These are phyloP conservation scores for Pythium volutum DNA, from an alignment of 352 stramenopile species.

Conservation along the genomic window DNA sequence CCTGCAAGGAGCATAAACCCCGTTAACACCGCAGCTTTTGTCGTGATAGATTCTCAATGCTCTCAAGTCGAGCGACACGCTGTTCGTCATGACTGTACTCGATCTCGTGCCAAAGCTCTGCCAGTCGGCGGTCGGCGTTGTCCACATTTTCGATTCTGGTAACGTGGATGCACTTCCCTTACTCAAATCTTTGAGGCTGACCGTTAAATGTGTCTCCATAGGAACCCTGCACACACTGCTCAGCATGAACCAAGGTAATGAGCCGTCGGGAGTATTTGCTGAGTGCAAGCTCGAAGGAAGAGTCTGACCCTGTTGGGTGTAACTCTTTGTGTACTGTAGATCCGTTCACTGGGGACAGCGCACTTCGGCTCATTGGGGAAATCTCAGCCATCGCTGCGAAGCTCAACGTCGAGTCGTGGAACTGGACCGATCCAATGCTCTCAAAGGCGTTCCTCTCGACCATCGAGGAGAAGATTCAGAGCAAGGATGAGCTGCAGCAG, in stretches of 20 bases:
- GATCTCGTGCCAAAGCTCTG: slow-evolving; percentile 75
- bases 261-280: not conserved
- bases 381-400: slow-evolving; percentile 67
- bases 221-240: slow-evolving; percentile 64
- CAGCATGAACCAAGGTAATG: slow-evolving; percentile 58
- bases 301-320: too few relatives aligned
- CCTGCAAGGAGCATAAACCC: not conserved
- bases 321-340: slow-evolving; percentile 33
- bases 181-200: not conserved
- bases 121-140: slow-evolving; percentile 56
- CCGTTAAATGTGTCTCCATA: slow-evolving; percentile 17
- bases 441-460: slow-evolving; percentile 78
- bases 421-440: slow-evolving; percentile 67
- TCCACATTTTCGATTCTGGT: slow-evolving; percentile 83
- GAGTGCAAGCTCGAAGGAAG: not conserved
- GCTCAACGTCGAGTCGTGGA: slow-evolving; percentile 69
- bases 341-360: slow-evolving; percentile 74
- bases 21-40: not conserved
- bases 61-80: slow-evolving; percentile 67
- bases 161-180: not conserved
- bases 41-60: slow-evolving; percentile 57
- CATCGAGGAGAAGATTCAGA: slow-evolving; percentile 68
- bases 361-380: slow-evolving; percentile 72
- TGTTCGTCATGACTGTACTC: slow-evolving; percentile 85
- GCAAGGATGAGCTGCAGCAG: slow-evolving; percentile 56